These are phyloP conservation scores for Sporothrix schenckii DNA, from an alignment of 2,329 filamentous ascomycete genomes.

Conservation along the genomic window DNA sequence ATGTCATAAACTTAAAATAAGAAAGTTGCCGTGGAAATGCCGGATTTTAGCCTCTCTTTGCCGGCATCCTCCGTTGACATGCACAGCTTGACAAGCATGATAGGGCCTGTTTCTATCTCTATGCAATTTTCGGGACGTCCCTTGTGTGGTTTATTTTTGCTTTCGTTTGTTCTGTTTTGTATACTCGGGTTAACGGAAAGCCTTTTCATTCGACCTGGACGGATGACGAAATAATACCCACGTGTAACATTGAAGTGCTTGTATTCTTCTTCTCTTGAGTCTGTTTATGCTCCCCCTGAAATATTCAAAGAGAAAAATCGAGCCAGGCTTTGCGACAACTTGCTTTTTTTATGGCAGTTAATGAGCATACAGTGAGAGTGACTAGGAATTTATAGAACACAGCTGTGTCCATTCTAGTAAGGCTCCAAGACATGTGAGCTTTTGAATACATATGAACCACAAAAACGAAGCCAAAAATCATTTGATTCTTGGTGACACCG, in stretches of 20 bases:
- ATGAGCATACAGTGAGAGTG: too few species aligned
- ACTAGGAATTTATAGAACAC: too few species aligned
- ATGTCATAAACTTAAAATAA: background rate
- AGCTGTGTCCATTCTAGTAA: too few species aligned
- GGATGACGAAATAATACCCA: too few species aligned
- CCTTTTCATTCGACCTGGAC: background rate
- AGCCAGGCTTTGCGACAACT: too few species aligned
- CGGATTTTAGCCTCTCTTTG: background rate
- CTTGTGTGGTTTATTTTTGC: background rate
- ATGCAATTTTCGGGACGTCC: constrained; percentile 7
- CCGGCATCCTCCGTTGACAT: background rate
- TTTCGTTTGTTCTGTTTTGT: too few species aligned
- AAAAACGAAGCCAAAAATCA: background rate
- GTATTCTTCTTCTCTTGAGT: background rate
- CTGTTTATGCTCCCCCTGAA: background rate
- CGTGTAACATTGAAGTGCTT: background rate
- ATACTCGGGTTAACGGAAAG: background rate
- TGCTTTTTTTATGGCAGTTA: too few species aligned
- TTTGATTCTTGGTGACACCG: too few species aligned
- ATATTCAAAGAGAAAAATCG: too few species aligned
- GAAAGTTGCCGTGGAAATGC: background rate
- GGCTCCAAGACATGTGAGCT: too few species aligned
- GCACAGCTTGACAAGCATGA: background rate
- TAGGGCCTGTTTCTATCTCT: too few species aligned
- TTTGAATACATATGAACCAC: background rate